Conservation (phyloP, 2,329 filamentous ascomycete species). For the Nemania diffusa region DNA sequence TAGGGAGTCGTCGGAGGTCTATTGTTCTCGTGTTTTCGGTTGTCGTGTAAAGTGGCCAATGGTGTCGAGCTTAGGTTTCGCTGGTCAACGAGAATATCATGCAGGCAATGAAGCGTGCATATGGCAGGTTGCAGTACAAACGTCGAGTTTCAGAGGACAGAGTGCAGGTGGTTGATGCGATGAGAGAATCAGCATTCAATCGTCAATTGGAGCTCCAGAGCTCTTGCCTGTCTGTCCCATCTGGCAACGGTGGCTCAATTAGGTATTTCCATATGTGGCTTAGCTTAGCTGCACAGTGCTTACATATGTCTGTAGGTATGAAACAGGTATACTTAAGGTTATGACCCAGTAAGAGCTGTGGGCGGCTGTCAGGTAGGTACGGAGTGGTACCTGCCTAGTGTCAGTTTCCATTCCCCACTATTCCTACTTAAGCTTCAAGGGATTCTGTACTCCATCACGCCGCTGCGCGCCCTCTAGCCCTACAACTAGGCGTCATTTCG, state of each 20-base stretch:
- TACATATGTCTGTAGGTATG: not conserved
- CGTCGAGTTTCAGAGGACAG: not conserved
- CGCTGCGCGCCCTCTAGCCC: not conserved
- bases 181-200: not conserved
- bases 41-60: conserved; percentile 8
- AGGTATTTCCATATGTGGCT: conserved; percentile 15
- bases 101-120: not conserved
- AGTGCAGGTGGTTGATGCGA: conserved; percentile 1
- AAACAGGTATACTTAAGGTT: no score
- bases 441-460: not conserved
- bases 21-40: conserved; percentile 7
- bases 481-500: conserved; percentile 10
- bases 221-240: conserved; percentile 3
- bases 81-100: conserved; percentile 2
- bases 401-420: no score
- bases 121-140: not conserved
- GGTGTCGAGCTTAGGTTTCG: not conserved
- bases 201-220: conserved; percentile 15
- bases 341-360: no score
- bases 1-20: not conserved
- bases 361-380: no score
- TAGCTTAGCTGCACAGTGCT: conserved; percentile 8
- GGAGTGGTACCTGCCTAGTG: not conserved
- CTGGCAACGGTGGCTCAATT: conserved; percentile 32
- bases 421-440: not conserved